Conservation (phyloP, 306 rosid species). For the Urtica urens region DNA sequence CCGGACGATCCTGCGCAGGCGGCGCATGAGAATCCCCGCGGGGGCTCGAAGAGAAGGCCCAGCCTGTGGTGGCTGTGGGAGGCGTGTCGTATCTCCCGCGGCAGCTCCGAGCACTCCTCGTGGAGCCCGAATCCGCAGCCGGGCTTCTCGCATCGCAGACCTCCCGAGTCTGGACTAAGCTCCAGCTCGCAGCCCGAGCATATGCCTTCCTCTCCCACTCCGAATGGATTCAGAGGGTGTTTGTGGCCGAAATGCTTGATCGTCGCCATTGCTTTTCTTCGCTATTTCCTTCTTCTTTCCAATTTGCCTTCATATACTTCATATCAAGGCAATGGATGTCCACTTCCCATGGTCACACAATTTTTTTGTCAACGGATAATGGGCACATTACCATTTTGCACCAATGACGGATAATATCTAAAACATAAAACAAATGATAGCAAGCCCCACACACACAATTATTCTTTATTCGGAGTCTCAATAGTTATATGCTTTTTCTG, state of each 20-base stretch:
- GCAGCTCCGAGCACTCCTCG: slow-evolving; percentile 16
- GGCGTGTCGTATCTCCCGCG: slow-evolving; percentile 10
- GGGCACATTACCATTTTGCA: too few species aligned
- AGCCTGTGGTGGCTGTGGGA: slow-evolving; percentile 21
- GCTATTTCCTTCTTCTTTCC: too few species aligned
- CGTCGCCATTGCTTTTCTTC: neutral
- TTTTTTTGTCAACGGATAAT: too few species aligned
- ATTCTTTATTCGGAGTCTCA: too few species aligned
- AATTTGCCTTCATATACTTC: too few species aligned
- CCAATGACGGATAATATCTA: too few species aligned
- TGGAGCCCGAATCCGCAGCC: slow-evolving; percentile 14
- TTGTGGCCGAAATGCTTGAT: slow-evolving; percentile 21
- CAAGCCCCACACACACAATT: too few species aligned
- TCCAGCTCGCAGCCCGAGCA: slow-evolving; percentile 16
- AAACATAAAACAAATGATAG: too few species aligned
- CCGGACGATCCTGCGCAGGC: slow-evolving; percentile 6
- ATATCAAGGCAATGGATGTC: too few species aligned
- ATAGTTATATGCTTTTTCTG: too few species aligned
- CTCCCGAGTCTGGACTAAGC: neutral
- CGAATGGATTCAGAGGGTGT: slow-evolving; percentile 5
- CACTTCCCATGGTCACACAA: too few species aligned
- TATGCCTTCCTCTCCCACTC: slow-evolving; percentile 5
- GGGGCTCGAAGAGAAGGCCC: slow-evolving; percentile 8
- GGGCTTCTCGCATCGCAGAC: slow-evolving; percentile 15
- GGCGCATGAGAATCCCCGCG: slow-evolving; percentile 2